Evolutionary conservation across 2,329 filamentous ascomycete species (phyloP).

Genomic region (Phyllosticta citrichinensis): DNA sequence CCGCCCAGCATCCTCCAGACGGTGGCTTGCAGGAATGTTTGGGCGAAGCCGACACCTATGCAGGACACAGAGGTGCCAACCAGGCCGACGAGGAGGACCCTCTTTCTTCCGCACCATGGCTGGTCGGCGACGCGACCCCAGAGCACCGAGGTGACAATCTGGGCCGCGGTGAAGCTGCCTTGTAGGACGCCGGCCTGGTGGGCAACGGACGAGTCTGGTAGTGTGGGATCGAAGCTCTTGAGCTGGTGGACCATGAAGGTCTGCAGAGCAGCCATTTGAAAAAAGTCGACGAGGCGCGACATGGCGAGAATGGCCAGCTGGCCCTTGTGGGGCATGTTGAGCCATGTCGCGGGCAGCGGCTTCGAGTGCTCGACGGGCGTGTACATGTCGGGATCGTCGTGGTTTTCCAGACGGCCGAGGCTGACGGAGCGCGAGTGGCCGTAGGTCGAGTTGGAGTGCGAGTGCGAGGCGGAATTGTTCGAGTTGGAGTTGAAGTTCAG

Average conservation of each 20-base stretch:
- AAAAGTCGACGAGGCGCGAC: conserved; percentile 35
- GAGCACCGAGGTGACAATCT: conserved; percentile 32
- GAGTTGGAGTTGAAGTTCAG: neutral
- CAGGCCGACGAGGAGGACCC: conserved; percentile 30
- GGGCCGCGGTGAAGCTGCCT: conserved; percentile 33
- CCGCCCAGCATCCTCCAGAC: conserved; percentile 31
- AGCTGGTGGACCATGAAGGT: conserved; percentile 37
- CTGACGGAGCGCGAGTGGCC: conserved; percentile 6
- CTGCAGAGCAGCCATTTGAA: conserved; percentile 34
- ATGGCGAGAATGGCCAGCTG: conserved; percentile 30
- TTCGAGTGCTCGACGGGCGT: conserved; percentile 8
- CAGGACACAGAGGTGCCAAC: conserved; percentile 30
- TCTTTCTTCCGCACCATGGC: conserved; percentile 35
- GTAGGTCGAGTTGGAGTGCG: neutral
- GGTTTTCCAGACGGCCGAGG: conserved; percentile 7
- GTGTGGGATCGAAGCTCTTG: conserved; percentile 29
- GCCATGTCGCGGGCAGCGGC: conserved; percentile 23
- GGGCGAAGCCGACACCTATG: conserved; percentile 31
- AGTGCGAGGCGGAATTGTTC: neutral
- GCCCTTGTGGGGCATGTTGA: conserved; percentile 31
- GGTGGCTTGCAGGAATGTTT: conserved; percentile 30
- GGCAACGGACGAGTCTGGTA: conserved; percentile 38
- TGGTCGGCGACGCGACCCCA: conserved; percentile 33
- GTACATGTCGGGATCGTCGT: conserved; percentile 6
- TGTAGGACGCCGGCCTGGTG: conserved; percentile 33